Evolutionary conservation across 1,139 yeast species (phyloP), one percentile per base, ranked within the genome.

Genomic region (Taphrina betulina): DNA sequence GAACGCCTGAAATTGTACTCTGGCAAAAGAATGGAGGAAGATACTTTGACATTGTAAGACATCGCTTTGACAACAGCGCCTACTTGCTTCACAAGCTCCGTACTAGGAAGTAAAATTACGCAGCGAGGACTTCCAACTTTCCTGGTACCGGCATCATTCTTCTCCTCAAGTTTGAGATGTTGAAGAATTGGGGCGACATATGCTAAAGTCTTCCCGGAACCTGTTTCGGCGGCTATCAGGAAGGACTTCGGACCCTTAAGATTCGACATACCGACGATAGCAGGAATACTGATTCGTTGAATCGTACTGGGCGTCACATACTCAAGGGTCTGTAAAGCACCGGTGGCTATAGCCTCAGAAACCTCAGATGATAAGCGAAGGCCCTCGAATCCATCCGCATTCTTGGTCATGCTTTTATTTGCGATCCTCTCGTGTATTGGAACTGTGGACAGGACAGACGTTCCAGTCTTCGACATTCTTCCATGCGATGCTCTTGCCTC

Each of bases 151-250:
- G 67, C 66, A n/a, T 59, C 60, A 3, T 59, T 59, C 4, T 57
- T 48, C 17, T 46, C 57, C 3, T 41, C 45, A 12, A 22, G 24
- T 60, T 83, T 82, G 63, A 87, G 72, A 62, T 79, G 80, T 54
- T 88, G 84, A 52, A 90, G 64, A 36, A 90, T 63, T 0, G 95
- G 89, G 0, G 86, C 80, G 60, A 90, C 68, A 66, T 90, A 92
- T 0, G 96, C 89, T 81, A 95, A 81, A 0, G 98, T 92, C 68
- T 92, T 92, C 5, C 98, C 97, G 0, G 95, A 84, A 0, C 97
- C 98, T 0, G 98, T 92, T 67, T 92, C 97, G 1, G 96, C 96
- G 1, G 96, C 96, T 58, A 92, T 69, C 2, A 95, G 81, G 71
- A 81, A 88, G 0, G 84, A 77, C 17, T 22, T 34, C 16, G 41